A percentile compares a stretch with the other conserved stretches of the same genome.
These are phyloP conservation scores for Podaxis pistillaris DNA, from an alignment of 768 basidiomycete species.

Conservation along the genomic window DNA sequence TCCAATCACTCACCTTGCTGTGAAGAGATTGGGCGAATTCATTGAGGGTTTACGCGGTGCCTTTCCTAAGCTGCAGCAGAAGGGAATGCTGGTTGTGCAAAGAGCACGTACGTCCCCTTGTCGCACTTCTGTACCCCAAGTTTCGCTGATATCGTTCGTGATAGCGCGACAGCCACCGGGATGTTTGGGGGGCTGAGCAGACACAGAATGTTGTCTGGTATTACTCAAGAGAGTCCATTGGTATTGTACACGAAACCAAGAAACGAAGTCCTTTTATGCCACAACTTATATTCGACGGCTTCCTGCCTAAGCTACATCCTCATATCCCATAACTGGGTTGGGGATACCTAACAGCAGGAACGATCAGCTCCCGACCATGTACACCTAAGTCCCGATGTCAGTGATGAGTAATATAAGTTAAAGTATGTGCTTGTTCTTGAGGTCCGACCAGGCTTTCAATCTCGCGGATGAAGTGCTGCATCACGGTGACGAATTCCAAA, in stretches of 20 bases:
- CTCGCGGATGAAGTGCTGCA: conserved; percentile 56
- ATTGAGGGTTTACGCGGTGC: no score
- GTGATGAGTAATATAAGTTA: conserved; percentile 55
- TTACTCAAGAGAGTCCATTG: not conserved
- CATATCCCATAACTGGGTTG: conserved; percentile 18
- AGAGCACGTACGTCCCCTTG: no score
- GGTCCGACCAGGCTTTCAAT: conserved; percentile 49
- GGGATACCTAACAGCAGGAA: conserved; percentile 44
- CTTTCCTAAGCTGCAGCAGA: no score
- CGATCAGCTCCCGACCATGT: conserved; percentile 35
- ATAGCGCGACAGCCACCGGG: no score
- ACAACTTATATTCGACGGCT: not conserved
- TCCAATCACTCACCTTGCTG: no score
- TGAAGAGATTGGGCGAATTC: no score
- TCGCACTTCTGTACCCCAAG: no score
- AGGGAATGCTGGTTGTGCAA: no score
- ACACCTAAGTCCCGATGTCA: conserved; percentile 45
- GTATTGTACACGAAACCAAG: not conserved
- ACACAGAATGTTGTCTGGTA: no score
- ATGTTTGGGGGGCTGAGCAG: no score
- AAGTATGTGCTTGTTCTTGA: conserved; percentile 47
- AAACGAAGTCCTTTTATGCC: not conserved
- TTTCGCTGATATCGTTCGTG: no score
- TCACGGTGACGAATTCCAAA: not conserved
- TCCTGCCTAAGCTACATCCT: not conserved